Evolutionary conservation across 805 yeast genomes (phyloP).

Genomic region (Lachancea nothofagi): DNA sequence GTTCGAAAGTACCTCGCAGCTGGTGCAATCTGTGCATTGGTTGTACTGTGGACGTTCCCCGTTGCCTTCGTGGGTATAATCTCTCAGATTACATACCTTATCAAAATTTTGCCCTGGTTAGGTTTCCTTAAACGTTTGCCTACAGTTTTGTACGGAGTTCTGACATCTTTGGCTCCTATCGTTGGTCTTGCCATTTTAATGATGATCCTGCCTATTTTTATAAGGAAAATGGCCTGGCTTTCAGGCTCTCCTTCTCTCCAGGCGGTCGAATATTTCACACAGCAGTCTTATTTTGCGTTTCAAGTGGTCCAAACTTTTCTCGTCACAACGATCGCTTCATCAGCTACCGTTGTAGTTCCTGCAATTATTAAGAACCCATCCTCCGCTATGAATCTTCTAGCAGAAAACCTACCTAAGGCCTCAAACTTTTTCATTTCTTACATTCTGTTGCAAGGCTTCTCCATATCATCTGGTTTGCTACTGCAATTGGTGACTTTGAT

Average conservation of each 20-base stretch:
- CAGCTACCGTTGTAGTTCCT: conserved; percentile 63
- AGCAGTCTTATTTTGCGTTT: conserved; percentile 62
- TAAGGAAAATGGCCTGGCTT: conserved; percentile 55
- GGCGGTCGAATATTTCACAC: conserved; percentile 57
- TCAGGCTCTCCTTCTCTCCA: conserved; percentile 56
- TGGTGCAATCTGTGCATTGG: conserved; percentile 49
- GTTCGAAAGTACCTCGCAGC: conserved; percentile 47
- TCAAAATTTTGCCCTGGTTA: conserved; percentile 50
- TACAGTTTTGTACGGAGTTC: conserved; percentile 46
- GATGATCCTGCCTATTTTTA: conserved; percentile 60
- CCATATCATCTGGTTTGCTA: conserved; percentile 58
- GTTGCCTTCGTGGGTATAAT: conserved; percentile 74
- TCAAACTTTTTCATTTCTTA: conserved; percentile 70
- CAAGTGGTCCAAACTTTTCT: conserved; percentile 67
- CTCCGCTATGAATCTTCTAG: conserved; percentile 51
- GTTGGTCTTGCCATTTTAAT: conserved; percentile 58
- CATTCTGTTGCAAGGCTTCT: conserved; percentile 61
- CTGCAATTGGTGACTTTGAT: conserved; percentile 57
- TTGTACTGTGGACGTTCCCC: conserved; percentile 70
- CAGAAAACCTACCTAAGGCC: conserved; percentile 65
- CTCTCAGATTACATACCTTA: conserved; percentile 60
- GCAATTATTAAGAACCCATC: conserved; percentile 56
- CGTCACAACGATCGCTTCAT: conserved; percentile 64
- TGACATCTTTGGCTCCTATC: conserved; percentile 67
- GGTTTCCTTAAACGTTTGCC: conserved; percentile 56